Percentiles rank a stretch among this genome's conserved stretches.
These are phyloP conservation scores for Trypanosoma caninum DNA, from an alignment of 208 protist species.

Conservation along the genomic window DNA sequence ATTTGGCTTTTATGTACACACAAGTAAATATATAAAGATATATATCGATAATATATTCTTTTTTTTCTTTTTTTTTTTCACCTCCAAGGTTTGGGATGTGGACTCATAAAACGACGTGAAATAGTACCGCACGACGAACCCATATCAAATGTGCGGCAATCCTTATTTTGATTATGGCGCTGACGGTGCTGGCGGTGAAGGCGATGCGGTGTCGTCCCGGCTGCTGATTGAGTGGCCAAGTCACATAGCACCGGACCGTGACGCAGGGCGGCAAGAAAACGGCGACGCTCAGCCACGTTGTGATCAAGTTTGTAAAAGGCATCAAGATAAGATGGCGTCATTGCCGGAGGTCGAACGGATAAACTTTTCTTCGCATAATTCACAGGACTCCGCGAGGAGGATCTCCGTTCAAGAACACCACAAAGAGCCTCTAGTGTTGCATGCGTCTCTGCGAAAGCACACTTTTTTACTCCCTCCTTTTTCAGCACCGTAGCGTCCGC, in stretches of 20 bases:
- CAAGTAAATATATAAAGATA: not conserved
- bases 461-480: not conserved
- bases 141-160: not conserved
- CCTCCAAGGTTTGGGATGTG: conserved; percentile 11
- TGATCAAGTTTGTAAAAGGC: conserved; percentile 36
- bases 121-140: not conserved
- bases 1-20: not conserved
- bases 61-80: not conserved
- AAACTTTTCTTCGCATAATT: no score
- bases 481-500: not conserved
- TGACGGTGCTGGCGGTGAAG: conserved; percentile 2
- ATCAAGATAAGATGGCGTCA: conserved; percentile 41
- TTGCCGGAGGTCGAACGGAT: no score
- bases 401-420: conserved; percentile 1
- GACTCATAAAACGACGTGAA: conserved; percentile 8
- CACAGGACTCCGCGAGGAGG: not conserved
- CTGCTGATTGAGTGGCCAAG: not conserved
- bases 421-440: not conserved
- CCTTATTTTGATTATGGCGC: not conserved
- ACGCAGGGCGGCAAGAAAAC: conserved; percentile 13
- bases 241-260: conserved; percentile 5
- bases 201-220: conserved; percentile 9
- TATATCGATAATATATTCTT: not conserved
- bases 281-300: conserved; percentile 4
- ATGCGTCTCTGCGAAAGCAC: not conserved